Conservation (phyloP, 73 alveolate genomes). For the Paraurostyla sp. region DNA sequence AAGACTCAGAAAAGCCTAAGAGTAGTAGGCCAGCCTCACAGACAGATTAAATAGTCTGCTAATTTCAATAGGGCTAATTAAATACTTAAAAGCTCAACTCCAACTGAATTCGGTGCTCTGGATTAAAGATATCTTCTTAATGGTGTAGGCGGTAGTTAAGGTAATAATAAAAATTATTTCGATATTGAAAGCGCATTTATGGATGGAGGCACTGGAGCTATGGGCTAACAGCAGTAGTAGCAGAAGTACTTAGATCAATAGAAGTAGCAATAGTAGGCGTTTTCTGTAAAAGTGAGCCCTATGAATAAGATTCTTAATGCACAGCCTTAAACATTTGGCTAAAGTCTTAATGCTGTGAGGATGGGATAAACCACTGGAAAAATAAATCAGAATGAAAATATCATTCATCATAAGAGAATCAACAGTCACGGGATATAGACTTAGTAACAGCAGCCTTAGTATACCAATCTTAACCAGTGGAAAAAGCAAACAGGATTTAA, state of each 20-base stretch:
- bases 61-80: not conserved
- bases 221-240: not conserved
- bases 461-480: conserved; percentile 12
- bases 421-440: not conserved
- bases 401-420: conserved; percentile 26
- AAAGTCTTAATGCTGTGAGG: conserved; percentile 2
- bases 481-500: not conserved
- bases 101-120: not conserved
- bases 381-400: not conserved
- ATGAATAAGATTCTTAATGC: not conserved
- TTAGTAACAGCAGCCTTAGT: not conserved
- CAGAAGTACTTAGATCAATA: not conserved
- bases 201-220: conserved; percentile 61
- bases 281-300: conserved; percentile 19
- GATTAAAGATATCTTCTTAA: conserved; percentile 17
- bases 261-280: not conserved
- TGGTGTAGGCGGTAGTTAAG: no score
- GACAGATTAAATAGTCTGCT: not conserved
- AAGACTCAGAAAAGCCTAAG: conserved; percentile 16
- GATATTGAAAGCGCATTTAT: conserved; percentile 28
- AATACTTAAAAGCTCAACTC: conserved; percentile 11
- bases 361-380: not conserved
- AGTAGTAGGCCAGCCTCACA: conserved; percentile 21
- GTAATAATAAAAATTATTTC: not conserved
- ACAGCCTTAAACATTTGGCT: not conserved